Percentiles rank a stretch among this genome's conserved stretches.
phyloP scores from a whole-genome alignment of 352 stramenopile genomes.

The Thraustochytrium striatum region DNA sequence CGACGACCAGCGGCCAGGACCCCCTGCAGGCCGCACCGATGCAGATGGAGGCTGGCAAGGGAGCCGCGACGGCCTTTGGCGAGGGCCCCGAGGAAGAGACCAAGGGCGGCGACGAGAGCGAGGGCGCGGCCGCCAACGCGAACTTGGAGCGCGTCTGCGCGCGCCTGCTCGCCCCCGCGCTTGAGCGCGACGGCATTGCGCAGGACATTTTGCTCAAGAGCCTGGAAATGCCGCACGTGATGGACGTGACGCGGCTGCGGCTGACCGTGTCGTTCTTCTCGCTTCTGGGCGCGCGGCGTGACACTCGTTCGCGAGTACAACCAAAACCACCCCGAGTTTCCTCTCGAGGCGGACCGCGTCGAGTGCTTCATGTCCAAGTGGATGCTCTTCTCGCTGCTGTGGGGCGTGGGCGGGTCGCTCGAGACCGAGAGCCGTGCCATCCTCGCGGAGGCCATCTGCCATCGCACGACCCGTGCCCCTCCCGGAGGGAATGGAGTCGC shows the following conservation, averaged over 20 bases:
- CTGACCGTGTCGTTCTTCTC: slow-evolving; percentile 94
- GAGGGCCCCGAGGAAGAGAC: background rate
- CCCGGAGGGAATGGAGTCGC: slow-evolving; percentile 61
- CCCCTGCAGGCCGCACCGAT: background rate
- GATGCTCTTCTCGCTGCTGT: slow-evolving; percentile 95
- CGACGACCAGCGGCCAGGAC: no score
- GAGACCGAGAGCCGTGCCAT: slow-evolving; percentile 81
- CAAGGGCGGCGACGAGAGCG: background rate
- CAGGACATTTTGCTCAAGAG: slow-evolving; percentile 85
- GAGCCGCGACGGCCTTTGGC: background rate
- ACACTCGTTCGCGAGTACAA: slow-evolving; percentile 95
- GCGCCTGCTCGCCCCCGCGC: slow-evolving; percentile 54
- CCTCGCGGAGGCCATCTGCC: slow-evolving; percentile 83
- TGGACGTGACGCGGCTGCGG: slow-evolving; percentile 87
- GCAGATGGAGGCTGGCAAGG: background rate
- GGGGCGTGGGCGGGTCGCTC: slow-evolving; percentile 96
- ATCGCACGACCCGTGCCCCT: slow-evolving; percentile 76
- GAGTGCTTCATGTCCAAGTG: slow-evolving; percentile 90
- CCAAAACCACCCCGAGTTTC: slow-evolving; percentile 95
- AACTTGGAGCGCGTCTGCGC: slow-evolving; percentile 42
- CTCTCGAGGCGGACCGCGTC: slow-evolving; percentile 92
- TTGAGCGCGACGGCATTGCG: slow-evolving; percentile 69
- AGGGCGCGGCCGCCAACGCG: background rate
- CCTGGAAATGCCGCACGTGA: slow-evolving; percentile 85
- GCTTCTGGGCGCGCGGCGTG: slow-evolving; percentile 87